phyloP scores from a whole-genome alignment of 140 eudicot genomes.

The Flaveria floridana region DNA sequence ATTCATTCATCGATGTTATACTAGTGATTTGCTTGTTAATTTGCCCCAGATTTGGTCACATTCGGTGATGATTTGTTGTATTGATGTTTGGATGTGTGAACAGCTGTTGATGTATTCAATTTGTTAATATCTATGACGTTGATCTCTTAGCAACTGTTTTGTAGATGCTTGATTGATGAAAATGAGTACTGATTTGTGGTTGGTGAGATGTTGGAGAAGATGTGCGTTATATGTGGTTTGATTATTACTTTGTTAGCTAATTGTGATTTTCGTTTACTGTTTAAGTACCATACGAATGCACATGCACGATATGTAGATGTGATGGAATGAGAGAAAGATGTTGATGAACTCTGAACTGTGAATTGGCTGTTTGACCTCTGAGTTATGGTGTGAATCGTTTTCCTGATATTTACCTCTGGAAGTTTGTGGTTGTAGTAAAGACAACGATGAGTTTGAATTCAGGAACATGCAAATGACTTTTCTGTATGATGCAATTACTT shows the following conservation, averaged over 20 bases:
- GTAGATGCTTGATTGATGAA: slow-evolving; percentile 7
- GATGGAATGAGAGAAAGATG: background rate
- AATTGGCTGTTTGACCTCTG: slow-evolving; percentile 5
- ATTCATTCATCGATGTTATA: background rate
- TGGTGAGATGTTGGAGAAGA: background rate
- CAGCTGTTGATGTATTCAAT: background rate
- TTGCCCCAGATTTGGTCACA: slow-evolving; percentile 36
- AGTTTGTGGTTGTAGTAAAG: background rate
- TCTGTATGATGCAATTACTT: slow-evolving; percentile 1
- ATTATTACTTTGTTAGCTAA: slow-evolving; percentile 1
- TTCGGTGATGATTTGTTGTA: background rate
- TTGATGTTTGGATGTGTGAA: slow-evolving; percentile 14
- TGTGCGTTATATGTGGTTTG: too few relatives aligned
- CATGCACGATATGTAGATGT: slow-evolving; percentile 31
- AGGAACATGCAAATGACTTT: background rate
- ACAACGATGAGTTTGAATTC: background rate
- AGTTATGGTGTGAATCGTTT: slow-evolving; percentile 12
- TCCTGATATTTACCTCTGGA: background rate
- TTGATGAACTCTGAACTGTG: background rate
- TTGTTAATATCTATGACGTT: slow-evolving; percentile 14
- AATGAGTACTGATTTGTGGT: slow-evolving; percentile 12
- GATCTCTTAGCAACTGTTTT: background rate
- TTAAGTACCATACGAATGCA: slow-evolving; percentile 14
- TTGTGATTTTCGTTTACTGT: background rate
- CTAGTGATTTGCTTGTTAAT: slow-evolving; percentile 12